Evolutionary conservation across 129 eudicot species (phyloP).

Genomic region (Dittrichia graveolens): DNA sequence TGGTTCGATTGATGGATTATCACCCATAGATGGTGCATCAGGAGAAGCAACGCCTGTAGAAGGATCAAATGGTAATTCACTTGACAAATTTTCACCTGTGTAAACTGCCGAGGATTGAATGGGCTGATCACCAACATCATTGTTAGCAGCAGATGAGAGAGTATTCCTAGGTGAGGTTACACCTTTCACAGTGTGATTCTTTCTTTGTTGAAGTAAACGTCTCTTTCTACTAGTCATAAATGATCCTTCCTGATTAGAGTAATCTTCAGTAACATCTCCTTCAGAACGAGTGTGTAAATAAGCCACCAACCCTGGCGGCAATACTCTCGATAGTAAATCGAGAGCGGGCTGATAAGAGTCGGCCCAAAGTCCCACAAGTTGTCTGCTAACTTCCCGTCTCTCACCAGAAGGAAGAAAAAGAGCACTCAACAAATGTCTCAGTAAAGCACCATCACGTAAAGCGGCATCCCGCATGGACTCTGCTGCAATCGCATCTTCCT

Average conservation of each 20-base stretch:
- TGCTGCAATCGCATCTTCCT: constrained; percentile 99
- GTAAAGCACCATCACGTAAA: constrained; percentile 95
- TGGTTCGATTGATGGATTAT: constrained; percentile 43
- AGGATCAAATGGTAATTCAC: constrained; percentile 46
- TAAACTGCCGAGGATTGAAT: constrained; percentile 43
- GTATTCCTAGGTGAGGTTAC: constrained; percentile 44
- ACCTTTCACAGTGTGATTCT: constrained; percentile 56
- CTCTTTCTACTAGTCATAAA: constrained; percentile 72
- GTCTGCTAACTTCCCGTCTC: constrained; percentile 92
- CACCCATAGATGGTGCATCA: constrained; percentile 37
- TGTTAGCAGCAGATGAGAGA: constrained; percentile 33
- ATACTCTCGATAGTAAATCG: constrained; percentile 78
- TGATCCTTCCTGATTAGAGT: constrained; percentile 58
- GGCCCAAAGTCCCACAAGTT: constrained; percentile 99
- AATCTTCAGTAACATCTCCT: constrained; percentile 56
- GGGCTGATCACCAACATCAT: constrained; percentile 37
- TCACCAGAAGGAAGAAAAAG: constrained; percentile 84
- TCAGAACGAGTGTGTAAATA: constrained; percentile 82
- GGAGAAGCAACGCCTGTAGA: constrained; percentile 44
- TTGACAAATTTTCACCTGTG: constrained; percentile 49
- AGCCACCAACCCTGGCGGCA: constrained; percentile 99
- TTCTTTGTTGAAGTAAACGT: constrained; percentile 84
- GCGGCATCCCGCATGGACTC: constrained; percentile 99
- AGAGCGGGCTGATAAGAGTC: constrained; percentile 99
- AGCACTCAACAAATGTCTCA: constrained; percentile 85